Evolutionary conservation across 805 yeast genomes (phyloP).

Genomic region (Metschnikowia chrysomelidarum): DNA sequence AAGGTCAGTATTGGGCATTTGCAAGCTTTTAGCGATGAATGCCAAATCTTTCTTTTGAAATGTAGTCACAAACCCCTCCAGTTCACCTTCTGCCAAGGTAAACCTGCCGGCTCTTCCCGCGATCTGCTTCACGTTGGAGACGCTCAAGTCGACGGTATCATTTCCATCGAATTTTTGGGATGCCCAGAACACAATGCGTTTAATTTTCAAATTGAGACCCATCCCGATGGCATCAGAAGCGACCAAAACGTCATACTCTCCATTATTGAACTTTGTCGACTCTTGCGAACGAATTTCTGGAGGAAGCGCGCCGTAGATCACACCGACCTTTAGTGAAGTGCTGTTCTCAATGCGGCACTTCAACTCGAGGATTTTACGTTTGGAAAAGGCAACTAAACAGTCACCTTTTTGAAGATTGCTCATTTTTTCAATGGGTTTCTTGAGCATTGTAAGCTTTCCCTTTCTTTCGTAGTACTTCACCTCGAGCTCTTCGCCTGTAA

Average conservation of each 20-base stretch:
- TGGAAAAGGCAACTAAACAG: constrained; percentile 85
- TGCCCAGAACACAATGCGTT: constrained; percentile 72
- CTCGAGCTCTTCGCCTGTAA: constrained; percentile 81
- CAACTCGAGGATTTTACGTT: constrained; percentile 62
- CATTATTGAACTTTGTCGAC: constrained; percentile 75
- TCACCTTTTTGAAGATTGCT: constrained; percentile 64
- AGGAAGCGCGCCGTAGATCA: constrained; percentile 93
- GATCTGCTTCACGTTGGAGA: constrained; percentile 81
- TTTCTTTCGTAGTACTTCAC: constrained; percentile 71
- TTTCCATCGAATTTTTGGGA: constrained; percentile 70
- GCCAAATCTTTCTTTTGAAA: constrained; percentile 43
- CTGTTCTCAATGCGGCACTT: constrained; percentile 66
- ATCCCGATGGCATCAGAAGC: constrained; percentile 98
- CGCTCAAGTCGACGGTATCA: constrained; percentile 44
- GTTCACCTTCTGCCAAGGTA: constrained; percentile 32
- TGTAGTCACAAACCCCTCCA: constrained; percentile 54
- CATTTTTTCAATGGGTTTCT: constrained; percentile 29
- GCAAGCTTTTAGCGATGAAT: constrained; percentile 47
- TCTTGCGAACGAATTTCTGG: constrained; percentile 91
- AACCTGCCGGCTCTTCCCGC: constrained; percentile 96
- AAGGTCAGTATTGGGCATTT: constrained; percentile 50
- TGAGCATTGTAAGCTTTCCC: constrained; percentile 63
- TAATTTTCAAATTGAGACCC: constrained; percentile 89
- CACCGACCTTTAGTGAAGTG: constrained; percentile 72
- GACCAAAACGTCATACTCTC: constrained; percentile 75